phyloP scores from a whole-genome alignment of 2,329 filamentous ascomycete species.

The Fusarium pseudoanthophilum region DNA sequence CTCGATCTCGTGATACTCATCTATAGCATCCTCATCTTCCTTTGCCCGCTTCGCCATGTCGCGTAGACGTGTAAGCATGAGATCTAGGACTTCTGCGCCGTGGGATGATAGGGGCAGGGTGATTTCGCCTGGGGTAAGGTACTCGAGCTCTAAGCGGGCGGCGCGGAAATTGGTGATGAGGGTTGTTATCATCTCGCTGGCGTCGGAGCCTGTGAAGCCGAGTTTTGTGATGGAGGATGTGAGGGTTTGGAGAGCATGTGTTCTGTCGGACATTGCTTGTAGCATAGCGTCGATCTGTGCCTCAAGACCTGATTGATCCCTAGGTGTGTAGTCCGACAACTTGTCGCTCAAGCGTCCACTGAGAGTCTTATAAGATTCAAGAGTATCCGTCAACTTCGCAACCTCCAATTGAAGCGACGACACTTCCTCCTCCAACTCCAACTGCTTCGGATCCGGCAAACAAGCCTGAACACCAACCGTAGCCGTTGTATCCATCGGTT shows the following conservation, averaged over 20 bases:
- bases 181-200: conserved; percentile 59
- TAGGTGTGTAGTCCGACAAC: conserved; percentile 44
- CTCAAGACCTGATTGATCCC: conserved; percentile 51
- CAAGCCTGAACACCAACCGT: conserved; percentile 27
- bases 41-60: conserved; percentile 58
- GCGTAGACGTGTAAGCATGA: conserved; percentile 62
- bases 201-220: conserved; percentile 62
- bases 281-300: conserved; percentile 56
- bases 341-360: conserved; percentile 51
- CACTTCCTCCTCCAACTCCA: conserved; percentile 59
- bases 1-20: conserved; percentile 69
- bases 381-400: conserved; percentile 57
- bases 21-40: conserved; percentile 64
- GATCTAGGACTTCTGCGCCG: conserved; percentile 66
- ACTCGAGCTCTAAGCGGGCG: conserved; percentile 70
- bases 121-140: conserved; percentile 69
- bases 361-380: conserved; percentile 60
- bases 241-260: conserved; percentile 58
- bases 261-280: conserved; percentile 59
- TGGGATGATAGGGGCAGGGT: conserved; percentile 62
- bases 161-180: conserved; percentile 63
- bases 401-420: conserved; percentile 61
- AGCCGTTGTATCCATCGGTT: conserved; percentile 16
- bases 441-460: conserved; percentile 56
- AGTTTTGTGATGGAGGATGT: conserved; percentile 58